A percentile compares a stretch with the other conserved stretches of the same genome.
phyloP scores from a whole-genome alignment of 352 stramenopile species.

The Globisporangium nagaii region DNA sequence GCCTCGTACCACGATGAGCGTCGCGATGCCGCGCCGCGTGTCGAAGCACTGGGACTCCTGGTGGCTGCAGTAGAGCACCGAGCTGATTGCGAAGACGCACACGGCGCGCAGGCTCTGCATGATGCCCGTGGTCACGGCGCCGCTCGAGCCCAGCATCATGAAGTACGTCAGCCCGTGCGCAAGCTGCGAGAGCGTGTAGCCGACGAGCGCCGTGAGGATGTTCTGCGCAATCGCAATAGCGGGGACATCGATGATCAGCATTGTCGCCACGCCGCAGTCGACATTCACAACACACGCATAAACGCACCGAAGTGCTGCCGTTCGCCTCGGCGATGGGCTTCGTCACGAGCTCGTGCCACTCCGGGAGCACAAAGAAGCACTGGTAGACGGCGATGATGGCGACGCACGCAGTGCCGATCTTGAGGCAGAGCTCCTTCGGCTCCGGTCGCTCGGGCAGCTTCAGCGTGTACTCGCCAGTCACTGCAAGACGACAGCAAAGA shows the following conservation, averaged over 20 bases:
- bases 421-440: conserved; percentile 73
- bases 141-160: conserved; percentile 72
- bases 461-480: conserved; percentile 77
- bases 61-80: conserved; percentile 74
- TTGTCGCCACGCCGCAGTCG: too few relatives aligned
- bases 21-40: conserved; percentile 73
- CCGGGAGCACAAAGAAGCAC: conserved; percentile 69
- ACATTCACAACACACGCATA: background rate
- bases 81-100: conserved; percentile 82
- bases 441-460: conserved; percentile 70
- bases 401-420: conserved; percentile 70
- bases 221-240: conserved; percentile 17
- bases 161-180: conserved; percentile 84
- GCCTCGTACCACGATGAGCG: conserved; percentile 46
- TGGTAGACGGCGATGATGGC: conserved; percentile 76
- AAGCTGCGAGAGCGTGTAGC: conserved; percentile 76
- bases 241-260: too few relatives aligned
- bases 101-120: conserved; percentile 86
- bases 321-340: conserved; percentile 69
- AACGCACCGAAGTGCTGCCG: conserved; percentile 43
- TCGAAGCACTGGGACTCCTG: conserved; percentile 87
- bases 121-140: conserved; percentile 80
- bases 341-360: conserved; percentile 72
- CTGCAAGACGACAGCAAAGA: conserved; percentile 13
- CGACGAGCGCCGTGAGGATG: conserved; percentile 58